Base-by-base conservation (phyloP, 2,329 filamentous ascomycete species). In the Scedosporium boydii region DNA sequence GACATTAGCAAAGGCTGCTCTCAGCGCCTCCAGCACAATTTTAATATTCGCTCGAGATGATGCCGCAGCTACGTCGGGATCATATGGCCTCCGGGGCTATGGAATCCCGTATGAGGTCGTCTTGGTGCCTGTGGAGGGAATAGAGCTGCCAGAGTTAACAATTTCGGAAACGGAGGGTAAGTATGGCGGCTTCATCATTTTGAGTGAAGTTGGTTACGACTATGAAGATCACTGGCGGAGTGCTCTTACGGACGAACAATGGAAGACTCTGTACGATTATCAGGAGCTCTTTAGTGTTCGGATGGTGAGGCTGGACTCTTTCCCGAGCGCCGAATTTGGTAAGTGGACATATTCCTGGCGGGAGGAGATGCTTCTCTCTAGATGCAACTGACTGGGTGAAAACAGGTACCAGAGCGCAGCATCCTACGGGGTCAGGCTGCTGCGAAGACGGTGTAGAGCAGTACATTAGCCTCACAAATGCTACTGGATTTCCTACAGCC, bases 241-340 rank as follows among this genome's bases (percentile, higher is more conserved):
- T 67, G 83, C 82, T 38, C 70, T 87, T 63, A 85, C 82, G 6
- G 69, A 76, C 6, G 77, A 76, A 55, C 84, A 87, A 74, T 85
- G 80, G 82, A 75, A 78, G 34, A 68, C 76, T 59, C 70, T 87
- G 2, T 84, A 82, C 66, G 75, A 76, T 58, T 87, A 87, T 66
- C 84, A 87, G 70, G 75, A 75, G 2, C 72, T 72, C 21, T 87
- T 85, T 66, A 80, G 82, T 26, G 80, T 84, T 12, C 78, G 84
- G 29, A 83, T 87, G 81, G 82, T 86, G 34, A 80, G 84, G 57
- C 72, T 84, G 23, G 82, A 86, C 67, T 81, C 81, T 4, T 85
- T 78, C 66, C 84, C 84, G 4, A 77, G 76, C 7, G 69, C 77
- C 10, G 76, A 78, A 7, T 82, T 78, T 67, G 82, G 82, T 67